Base-by-base conservation (phyloP, 345 rosid species). In the Gynandropsis gynandra region DNA sequence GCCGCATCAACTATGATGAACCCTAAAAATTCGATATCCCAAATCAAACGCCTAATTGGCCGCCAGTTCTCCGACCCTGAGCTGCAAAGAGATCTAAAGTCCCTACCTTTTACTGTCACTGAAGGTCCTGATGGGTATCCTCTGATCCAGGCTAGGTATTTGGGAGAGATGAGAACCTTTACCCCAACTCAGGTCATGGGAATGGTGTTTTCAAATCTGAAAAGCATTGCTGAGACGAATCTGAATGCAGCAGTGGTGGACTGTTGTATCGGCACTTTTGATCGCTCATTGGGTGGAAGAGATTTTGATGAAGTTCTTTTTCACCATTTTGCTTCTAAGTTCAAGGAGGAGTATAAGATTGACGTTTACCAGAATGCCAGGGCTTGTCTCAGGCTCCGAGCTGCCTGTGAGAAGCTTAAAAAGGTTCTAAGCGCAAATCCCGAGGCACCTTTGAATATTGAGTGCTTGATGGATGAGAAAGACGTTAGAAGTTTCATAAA, bases 371-470 rank as follows among this genome's bases (percentile, higher is more conserved):
- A 80, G 75, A 92, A 79, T 69, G 95, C 95, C 1, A 79, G 79
- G 76, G 98, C 98, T 32, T 76, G 79, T 64, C 78, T 87, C 16
- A 75, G 98, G 67, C 81, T 92, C 8, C 73, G 96, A 44, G 84
- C 84, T 44, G 85, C 74, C 4, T 82, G 92, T 74, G 98, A 87
- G 75, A 92, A 92, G 73, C 63, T 92, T 57, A 92, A 92, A 73
- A 92, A 92, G 69, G 79, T 92, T 47, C 81, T 92, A 8, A 92
- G 98, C 64, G 98, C 98, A 16, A 92, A 92, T 61, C 93, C 98
- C 0, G 78, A 62, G 72, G 85, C 96, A 1, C 98, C 98, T 17
- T 46, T 92, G 57, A 79, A 82, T 67, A 79, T 92, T 14, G 98
- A 92, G 59, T 92, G 98, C 71, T 59, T 92, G 58, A 92, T 92